Base-by-base conservation (phyloP, 2,329 filamentous ascomycete genomes). In the Ophiocordyceps camponoti-saundersi region DNA sequence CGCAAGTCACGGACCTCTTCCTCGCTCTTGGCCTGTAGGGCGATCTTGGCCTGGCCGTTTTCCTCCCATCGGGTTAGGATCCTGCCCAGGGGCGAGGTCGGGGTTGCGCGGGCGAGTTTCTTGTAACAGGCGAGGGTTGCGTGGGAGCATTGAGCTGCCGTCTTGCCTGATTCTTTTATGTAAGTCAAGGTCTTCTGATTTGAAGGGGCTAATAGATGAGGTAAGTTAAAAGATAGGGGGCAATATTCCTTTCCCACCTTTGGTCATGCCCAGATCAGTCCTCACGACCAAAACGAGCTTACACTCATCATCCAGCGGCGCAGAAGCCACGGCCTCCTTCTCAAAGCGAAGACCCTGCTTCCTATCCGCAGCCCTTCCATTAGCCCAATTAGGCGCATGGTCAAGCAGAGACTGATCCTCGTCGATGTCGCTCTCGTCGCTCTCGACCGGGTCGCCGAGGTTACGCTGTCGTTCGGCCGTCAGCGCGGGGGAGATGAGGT, bases 61-160 rank as follows among this genome's bases (percentile, higher is more conserved):
- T 70, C 72, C 66, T 98, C 92, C 92, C 92, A 98, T 53, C 82
- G 81, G 53, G 74, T 73, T 44, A 98, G 76, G 46, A 94, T 68
- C 42, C 69, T 69, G 48, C 79, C 75, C 44, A 73, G 69, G 15
- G 75, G 63, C 22, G 71, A 71, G 36, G 68, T 63, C 40, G 74
- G 66, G 46, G 72, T 66, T n/a, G 77, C 68, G 47, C 69, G 65
- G 48, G 78, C 66, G 53, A 93, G 79, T 49, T 80, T 70, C 69
- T 95, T 96, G 79, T 95, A 98, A 75, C 90, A 96, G 47, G 90
- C 89, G 48, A 98, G 80, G 3, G 90, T 95, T n/a, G 92, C 92
- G 65, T 96, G 92, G 45, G 82, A 85, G 66, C 85, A 90, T 66
- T 96, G 92, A 8, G 92, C 92, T 48, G 87, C 92, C 57, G 96